Evolutionary conservation across 2,329 filamentous ascomycete genomes (phyloP), one percentile per base, ranked within the genome.

Genomic region (Fusarium humuli): DNA sequence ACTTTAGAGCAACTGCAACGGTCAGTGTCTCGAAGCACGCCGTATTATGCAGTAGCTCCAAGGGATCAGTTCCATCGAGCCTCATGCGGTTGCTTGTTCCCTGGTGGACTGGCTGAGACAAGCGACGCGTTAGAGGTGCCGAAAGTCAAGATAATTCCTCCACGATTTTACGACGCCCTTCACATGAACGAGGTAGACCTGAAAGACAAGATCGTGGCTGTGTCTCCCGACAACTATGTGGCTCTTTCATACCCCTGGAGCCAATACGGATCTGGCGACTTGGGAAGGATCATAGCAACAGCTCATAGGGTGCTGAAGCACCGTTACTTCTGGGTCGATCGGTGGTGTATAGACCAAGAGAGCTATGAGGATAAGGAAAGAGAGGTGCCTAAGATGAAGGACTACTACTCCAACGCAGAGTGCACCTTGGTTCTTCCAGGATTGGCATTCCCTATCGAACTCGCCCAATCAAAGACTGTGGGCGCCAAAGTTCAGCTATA

Each of bases 71-170:
- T 47, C 6, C 45, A 47, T 47, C 45, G 8, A 29, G 45, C 11
- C 12, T 20, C n/a, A 10, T 47, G 45, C 4, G 45, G 45, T 11
- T 47, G 45, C 8, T 13, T 30, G 4, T 29, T 47, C 6, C 45
- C 45, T 5, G 45, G 45, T 3, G 45, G 25, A 1, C 8, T 5
- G 16, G 32, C 5, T 18, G 16, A 5, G 16, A 18, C 32, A 18
- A 2, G 3, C 9, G 3, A 37, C 18, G 16, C 2, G 1, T 5
- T 9, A 0, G 5, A 37, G 1, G 32, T 18, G 32, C 2, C 3
- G 22, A 6, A 20, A 3, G n/a, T 27, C 3, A 48, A 48, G 4
- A 6, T 30, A 14, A 16, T 29, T 30, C 45, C 45, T 30, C 45
- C 10, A 13, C 8, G 45, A 8, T 48, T 48, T 16, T 48, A 48